These are phyloP conservation scores for Trifolium pratense DNA, from an alignment of 306 rosid genomes.

Conservation along the genomic window DNA sequence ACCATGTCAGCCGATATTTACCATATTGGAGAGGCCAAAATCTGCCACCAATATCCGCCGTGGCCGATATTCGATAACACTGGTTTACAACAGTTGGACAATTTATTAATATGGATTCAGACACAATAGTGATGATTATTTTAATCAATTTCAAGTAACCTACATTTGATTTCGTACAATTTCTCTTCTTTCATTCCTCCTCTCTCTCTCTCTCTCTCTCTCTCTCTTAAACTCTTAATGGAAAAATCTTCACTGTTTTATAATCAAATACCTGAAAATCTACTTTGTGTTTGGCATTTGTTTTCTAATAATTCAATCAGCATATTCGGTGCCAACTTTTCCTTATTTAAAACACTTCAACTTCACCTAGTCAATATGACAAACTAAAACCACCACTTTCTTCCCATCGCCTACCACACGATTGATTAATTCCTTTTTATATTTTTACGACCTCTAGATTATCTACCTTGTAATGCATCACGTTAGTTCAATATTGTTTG, in stretches of 20 bases:
- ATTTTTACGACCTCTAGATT: constrained; percentile 9
- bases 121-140: background rate
- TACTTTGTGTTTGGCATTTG: background rate
- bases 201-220: background rate
- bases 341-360: background rate
- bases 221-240: background rate
- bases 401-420: background rate
- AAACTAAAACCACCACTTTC: background rate
- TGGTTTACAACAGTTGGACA: background rate
- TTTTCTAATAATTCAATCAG: background rate
- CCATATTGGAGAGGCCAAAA: no score
- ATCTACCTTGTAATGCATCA: background rate
- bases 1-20: no score
- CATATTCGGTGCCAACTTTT: background rate
- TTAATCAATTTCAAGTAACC: constrained; percentile 9
- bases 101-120: background rate
- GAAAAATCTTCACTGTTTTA: background rate
- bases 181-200: constrained; percentile 19
- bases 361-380: background rate
- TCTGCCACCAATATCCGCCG: no score
- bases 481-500: constrained; percentile 7
- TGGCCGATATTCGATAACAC: no score
- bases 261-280: constrained; percentile 29
- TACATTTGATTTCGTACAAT: constrained; percentile 1
- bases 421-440: constrained; percentile 5